Percentiles rank a stretch among this genome's conserved stretches.
These are phyloP conservation scores for Abortiporus biennis DNA, from an alignment of 1,284 basidiomycete species.

Conservation along the genomic window DNA sequence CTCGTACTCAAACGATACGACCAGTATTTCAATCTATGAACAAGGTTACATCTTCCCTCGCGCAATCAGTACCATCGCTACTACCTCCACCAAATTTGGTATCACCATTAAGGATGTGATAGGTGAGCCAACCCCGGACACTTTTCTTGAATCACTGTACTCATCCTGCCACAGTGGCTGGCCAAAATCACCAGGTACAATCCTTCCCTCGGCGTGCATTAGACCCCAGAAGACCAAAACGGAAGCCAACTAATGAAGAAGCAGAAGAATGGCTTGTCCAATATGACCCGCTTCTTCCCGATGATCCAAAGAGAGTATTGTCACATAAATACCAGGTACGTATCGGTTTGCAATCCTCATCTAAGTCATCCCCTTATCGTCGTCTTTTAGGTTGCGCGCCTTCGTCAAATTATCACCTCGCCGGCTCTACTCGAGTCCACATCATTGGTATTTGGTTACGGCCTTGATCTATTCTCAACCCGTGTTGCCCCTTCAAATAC, in stretches of 20 bases:
- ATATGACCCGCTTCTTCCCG: conserved; percentile 76
- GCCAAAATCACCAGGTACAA: conserved; percentile 67
- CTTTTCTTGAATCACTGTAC: background rate
- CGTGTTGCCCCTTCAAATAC: conserved; percentile 83
- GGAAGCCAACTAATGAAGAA: conserved; percentile 75
- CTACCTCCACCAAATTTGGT: conserved; percentile 83
- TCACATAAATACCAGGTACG: conserved; percentile 75
- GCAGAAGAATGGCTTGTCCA: conserved; percentile 82
- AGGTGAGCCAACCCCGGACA: conserved; percentile 36
- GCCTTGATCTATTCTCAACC: conserved; percentile 84
- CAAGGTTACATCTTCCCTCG: conserved; percentile 72
- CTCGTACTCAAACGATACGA: conserved; percentile 51
- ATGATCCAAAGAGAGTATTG: conserved; percentile 70
- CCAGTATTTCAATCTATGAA: conserved; percentile 53
- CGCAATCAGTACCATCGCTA: conserved; percentile 61
- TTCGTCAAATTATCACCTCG: conserved; percentile 61
- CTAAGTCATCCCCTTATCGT: conserved; percentile 1
- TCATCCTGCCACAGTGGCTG: conserved; percentile 56
- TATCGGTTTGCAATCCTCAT: conserved; percentile 6
- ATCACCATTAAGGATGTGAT: conserved; percentile 86
- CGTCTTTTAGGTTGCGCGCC: conserved; percentile 53
- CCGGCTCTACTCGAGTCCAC: conserved; percentile 91
- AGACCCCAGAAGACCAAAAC: conserved; percentile 79
- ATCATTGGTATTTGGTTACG: conserved; percentile 81
- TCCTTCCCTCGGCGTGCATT: conserved; percentile 72